Evolutionary conservation across 1,284 basidiomycete genomes (phyloP).

Genomic region (Lentinula novae-zelandiae): DNA sequence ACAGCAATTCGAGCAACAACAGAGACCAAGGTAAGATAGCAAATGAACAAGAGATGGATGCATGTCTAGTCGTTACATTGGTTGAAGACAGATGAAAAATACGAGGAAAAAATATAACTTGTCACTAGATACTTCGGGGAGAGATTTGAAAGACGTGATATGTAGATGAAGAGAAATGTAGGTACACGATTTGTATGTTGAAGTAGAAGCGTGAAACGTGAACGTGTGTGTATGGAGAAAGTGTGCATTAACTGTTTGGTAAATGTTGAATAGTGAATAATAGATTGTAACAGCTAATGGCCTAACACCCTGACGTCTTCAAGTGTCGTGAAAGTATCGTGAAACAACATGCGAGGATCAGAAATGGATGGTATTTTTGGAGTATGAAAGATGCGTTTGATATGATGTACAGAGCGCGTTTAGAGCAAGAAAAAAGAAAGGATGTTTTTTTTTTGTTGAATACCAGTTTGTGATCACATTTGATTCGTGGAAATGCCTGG

Average conservation of each 20-base stretch:
- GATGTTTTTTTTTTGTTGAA: slow-evolving; percentile 2
- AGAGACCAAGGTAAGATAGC: slow-evolving; percentile 21
- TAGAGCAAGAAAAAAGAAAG: neutral
- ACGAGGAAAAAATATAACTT: slow-evolving; percentile 6
- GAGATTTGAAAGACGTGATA: slow-evolving; percentile 11
- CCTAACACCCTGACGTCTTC: slow-evolving; percentile 15
- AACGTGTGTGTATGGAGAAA: slow-evolving; percentile 19
- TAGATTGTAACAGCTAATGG: slow-evolving; percentile 15
- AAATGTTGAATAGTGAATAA: slow-evolving; percentile 22
- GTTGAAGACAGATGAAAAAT: slow-evolving; percentile 19
- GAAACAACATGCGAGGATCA: slow-evolving; percentile 27
- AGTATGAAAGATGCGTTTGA: slow-evolving; percentile 14
- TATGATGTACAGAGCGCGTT: neutral
- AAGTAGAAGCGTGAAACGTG: slow-evolving; percentile 6
- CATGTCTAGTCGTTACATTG: slow-evolving; percentile 71
- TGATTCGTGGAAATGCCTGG: slow-evolving; percentile 3
- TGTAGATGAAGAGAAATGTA: slow-evolving; percentile 16
- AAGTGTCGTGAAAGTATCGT: slow-evolving; percentile 26
- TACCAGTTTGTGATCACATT: neutral
- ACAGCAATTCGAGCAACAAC: slow-evolving; percentile 22
- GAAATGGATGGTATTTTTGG: slow-evolving; percentile 5
- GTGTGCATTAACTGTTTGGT: slow-evolving; percentile 17
- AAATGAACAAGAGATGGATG: slow-evolving; percentile 27
- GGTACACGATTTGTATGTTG: slow-evolving; percentile 9
- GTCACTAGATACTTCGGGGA: slow-evolving; percentile 11